Evolutionary conservation across 208 protist species (phyloP), one percentile per base, ranked within the genome.

Genomic region (Acanthamoeba divionensis): DNA sequence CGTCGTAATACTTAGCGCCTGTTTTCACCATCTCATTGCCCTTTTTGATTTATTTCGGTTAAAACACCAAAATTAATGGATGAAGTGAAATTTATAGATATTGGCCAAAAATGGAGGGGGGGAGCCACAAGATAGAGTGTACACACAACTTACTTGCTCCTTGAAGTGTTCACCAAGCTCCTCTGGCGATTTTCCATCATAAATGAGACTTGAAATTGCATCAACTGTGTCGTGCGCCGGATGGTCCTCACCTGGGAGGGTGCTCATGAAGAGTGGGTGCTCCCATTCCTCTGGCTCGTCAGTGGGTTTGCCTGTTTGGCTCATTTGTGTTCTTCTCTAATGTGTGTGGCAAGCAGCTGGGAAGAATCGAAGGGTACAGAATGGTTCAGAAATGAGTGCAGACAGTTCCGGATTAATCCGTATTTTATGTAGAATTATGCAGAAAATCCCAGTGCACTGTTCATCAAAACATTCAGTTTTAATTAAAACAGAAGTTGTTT

Each of bases 261-360:
- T 52, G 12, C n/a, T 83, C 73, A 83, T 83, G 21, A 83, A 83
- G 47, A 83, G 50, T 29, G 73, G 73, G 10, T 52, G 50, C 73
- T 83, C 73, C 73, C 73, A 83, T 29, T 83, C 73, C 29, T 83
- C 73, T n/a, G n/a, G n/a, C n/a, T n/a, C n/a, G n/a, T n/a, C n/a
- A n/a, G n/a, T n/a, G n/a, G n/a, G n/a, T n/a, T n/a, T n/a, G n/a
- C n/a, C n/a, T n/a, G n/a, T n/a, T n/a, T n/a, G n/a, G n/a, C n/a
- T n/a, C n/a, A n/a, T n/a, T n/a, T n/a, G n/a, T n/a, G n/a, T n/a
- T n/a, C n/a, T n/a, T n/a, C n/a, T n/a, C n/a, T n/a, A n/a, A n/a
- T n/a, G n/a, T n/a, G n/a, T n/a, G n/a, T n/a, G n/a, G n/a, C n/a
- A n/a, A n/a, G n/a, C n/a, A n/a, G n/a, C n/a, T n/a, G n/a, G n/a